Percentiles rank a stretch among this genome's conserved stretches.
These are phyloP conservation scores for Globisporangium viniferum DNA, from an alignment of 352 stramenopile species.

Conservation along the genomic window DNA sequence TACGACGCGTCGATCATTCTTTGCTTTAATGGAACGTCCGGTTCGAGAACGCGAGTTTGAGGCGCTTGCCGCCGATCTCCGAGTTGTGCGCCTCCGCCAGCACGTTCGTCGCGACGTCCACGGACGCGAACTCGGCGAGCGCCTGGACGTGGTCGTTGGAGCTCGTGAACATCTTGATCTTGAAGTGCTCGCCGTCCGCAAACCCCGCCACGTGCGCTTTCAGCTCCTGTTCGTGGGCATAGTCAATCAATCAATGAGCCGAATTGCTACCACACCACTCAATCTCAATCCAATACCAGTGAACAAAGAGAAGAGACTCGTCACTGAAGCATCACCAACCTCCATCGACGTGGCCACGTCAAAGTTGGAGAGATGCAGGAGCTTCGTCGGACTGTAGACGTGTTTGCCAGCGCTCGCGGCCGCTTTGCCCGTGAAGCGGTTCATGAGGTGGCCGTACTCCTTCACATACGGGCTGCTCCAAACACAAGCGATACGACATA, in stretches of 20 bases:
- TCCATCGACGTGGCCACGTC: constrained; percentile 31
- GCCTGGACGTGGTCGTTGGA: constrained; percentile 46
- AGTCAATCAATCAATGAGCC: not conserved
- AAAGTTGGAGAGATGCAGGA: constrained; percentile 64
- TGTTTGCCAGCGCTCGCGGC: constrained; percentile 45
- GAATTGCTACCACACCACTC: too few species aligned
- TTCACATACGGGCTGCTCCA: constrained; percentile 22
- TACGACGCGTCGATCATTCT: not conserved
- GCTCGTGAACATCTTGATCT: constrained; percentile 46
- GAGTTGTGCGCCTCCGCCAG: constrained; percentile 52
- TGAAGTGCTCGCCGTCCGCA: constrained; percentile 37
- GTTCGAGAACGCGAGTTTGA: constrained; percentile 64
- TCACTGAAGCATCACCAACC: constrained; percentile 12
- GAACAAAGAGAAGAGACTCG: not conserved
- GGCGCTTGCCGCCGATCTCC: constrained; percentile 25
- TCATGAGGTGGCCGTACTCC: constrained; percentile 47
- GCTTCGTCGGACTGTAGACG: constrained; percentile 65
- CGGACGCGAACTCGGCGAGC: constrained; percentile 46
- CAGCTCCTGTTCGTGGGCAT: constrained; percentile 24
- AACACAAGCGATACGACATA: not conserved
- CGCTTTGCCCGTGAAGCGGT: constrained; percentile 66
- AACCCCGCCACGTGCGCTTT: constrained; percentile 34
- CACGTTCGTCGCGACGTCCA: constrained; percentile 51
- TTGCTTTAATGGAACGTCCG: constrained; percentile 30
- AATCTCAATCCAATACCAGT: not conserved